Conservation (phyloP, 352 stramenopile genomes). For the Pythium dissotocum region DNA sequence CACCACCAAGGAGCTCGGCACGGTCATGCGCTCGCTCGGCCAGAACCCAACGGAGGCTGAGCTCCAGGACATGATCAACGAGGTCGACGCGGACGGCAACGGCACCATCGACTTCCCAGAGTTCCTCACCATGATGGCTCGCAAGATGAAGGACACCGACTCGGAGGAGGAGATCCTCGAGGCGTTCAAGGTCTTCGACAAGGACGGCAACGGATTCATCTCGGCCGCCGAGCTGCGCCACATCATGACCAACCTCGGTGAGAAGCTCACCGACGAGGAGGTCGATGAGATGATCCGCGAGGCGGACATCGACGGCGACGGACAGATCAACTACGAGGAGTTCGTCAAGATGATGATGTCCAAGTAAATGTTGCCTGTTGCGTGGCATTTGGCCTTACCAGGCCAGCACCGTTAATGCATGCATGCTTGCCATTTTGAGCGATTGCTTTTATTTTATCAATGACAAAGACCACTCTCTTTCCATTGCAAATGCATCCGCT, state of each 20-base stretch:
- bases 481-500: not conserved
- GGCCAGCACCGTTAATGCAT: not conserved
- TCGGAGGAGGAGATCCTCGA: slow-evolving; percentile 98
- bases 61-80: slow-evolving; percentile 99
- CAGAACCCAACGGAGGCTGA: slow-evolving; percentile 98
- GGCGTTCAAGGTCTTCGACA: slow-evolving; percentile 98
- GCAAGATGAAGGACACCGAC: slow-evolving; percentile 99
- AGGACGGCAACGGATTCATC: slow-evolving; percentile 99
- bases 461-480: not conserved
- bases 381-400: not conserved
- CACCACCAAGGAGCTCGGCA: slow-evolving; percentile 98
- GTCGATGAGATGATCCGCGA: slow-evolving; percentile 99
- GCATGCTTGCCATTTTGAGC: slow-evolving; percentile 3
- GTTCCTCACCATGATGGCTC: slow-evolving; percentile 99
- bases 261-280: slow-evolving; percentile 99
- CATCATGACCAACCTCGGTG: slow-evolving; percentile 99
- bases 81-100: slow-evolving; percentile 99
- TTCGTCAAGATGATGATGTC: slow-evolving; percentile 99
- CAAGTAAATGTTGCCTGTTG: slow-evolving; percentile 70
- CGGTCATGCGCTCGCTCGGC: slow-evolving; percentile 97
- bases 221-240: slow-evolving; percentile 96
- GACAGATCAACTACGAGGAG: slow-evolving; percentile 99
- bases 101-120: slow-evolving; percentile 99
- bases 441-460: slow-evolving; percentile 8
- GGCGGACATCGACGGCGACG: slow-evolving; percentile 98